These are phyloP conservation scores for Golubevia pallescens DNA, from an alignment of 1,284 basidiomycete species.

Conservation along the genomic window DNA sequence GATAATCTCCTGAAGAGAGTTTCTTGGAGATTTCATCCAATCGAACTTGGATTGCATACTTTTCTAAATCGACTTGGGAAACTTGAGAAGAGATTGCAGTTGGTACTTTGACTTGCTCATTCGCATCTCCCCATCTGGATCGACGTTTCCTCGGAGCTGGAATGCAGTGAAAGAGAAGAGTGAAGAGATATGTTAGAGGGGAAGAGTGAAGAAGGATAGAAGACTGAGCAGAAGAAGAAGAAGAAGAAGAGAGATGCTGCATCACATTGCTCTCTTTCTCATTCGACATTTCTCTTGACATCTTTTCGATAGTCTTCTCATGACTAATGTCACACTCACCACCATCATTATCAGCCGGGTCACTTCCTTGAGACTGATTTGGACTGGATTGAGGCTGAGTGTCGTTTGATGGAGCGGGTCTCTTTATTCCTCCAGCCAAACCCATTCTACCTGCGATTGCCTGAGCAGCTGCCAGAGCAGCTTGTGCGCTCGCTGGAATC, in stretches of 20 bases:
- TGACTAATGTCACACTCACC: no score
- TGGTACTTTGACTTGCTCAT: conserved; percentile 35
- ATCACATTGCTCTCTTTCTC: neutral
- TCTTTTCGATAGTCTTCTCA: no score
- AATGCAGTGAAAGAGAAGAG: neutral
- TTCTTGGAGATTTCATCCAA: no score
- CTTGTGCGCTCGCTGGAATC: neutral
- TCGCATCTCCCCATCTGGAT: conserved; percentile 58
- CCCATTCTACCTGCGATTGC: no score
- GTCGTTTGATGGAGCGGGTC: neutral
- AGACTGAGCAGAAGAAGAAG: no score
- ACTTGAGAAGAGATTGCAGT: conserved; percentile 54
- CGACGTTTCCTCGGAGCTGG: conserved; percentile 50
- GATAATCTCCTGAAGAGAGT: no score
- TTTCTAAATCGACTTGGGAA: conserved; percentile 49
- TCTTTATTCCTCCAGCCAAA: no score
- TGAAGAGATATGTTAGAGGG: neutral
- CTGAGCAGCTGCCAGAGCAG: no score
- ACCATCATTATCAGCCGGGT: no score
- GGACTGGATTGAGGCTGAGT: neutral
- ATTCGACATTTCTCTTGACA: no score
- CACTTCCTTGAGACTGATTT: neutral
- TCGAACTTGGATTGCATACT: conserved; percentile 57
- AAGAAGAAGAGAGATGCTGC: neutral
- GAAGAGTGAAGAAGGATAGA: no score